Conservation (phyloP, 345 rosid species). For the Pseudoturritis turrita region DNA sequence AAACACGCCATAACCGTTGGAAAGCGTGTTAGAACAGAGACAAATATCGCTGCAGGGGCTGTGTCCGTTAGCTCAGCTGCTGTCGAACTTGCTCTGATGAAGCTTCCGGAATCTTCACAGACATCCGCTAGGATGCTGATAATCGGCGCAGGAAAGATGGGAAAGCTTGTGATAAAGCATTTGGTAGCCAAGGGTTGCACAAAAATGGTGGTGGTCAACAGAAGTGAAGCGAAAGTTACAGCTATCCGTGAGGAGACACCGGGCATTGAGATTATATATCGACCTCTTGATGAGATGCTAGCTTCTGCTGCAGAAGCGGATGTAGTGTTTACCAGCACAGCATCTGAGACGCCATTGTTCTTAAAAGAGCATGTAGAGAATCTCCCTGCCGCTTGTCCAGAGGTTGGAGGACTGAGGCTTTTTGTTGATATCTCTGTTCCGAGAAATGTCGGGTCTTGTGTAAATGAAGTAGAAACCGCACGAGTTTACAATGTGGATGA, state of each 20-base stretch:
- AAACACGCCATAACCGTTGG: conserved; percentile 72
- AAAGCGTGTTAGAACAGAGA: conserved; percentile 72
- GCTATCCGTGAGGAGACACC: conserved; percentile 77
- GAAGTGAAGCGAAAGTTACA: conserved; percentile 72
- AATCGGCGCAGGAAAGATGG: conserved; percentile 79
- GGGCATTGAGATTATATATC: conserved; percentile 60
- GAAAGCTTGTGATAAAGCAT: conserved; percentile 80
- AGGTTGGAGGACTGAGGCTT: conserved; percentile 63
- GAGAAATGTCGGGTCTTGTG: conserved; percentile 82
- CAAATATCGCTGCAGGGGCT: conserved; percentile 72
- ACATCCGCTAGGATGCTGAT: conserved; percentile 56
- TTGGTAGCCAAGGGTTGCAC: conserved; percentile 70
- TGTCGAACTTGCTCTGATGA: conserved; percentile 69
- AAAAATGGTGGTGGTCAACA: conserved; percentile 54
- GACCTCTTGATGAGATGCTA: conserved; percentile 67
- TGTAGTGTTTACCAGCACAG: conserved; percentile 90
- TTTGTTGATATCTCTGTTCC: conserved; percentile 93
- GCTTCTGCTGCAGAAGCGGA: conserved; percentile 77
- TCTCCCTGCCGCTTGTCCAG: conserved; percentile 49
- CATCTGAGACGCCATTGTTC: conserved; percentile 75
- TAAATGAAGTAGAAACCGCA: conserved; percentile 45
- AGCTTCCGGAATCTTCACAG: conserved; percentile 49
- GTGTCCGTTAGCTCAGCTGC: conserved; percentile 81
- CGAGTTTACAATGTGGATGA: conserved; percentile 86
- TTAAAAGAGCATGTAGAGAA: conserved; percentile 57